phyloP scores from a whole-genome alignment of 768 basidiomycete species.

The Lentinula sp. region DNA sequence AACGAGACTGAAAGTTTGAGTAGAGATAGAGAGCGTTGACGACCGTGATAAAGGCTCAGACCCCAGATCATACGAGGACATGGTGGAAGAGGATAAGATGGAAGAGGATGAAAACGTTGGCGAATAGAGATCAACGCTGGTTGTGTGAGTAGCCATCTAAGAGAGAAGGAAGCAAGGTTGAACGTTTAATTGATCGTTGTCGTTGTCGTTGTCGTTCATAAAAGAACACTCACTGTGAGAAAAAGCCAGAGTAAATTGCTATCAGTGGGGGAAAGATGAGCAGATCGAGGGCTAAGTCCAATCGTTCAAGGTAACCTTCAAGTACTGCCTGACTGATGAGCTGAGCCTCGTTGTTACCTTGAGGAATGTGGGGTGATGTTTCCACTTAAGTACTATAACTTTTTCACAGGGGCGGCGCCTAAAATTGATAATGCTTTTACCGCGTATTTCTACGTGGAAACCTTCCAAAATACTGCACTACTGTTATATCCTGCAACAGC shows the following conservation, averaged over 20 bases:
- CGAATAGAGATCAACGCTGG: slow-evolving; percentile 7
- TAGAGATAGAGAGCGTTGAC: slow-evolving; percentile 11
- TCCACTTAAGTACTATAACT: neutral
- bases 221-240: slow-evolving; percentile 8
- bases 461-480: slow-evolving; percentile 70
- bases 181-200: neutral
- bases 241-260: slow-evolving; percentile 10
- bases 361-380: neutral
- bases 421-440: neutral
- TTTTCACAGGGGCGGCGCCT: neutral
- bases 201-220: no score
- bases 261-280: slow-evolving; percentile 7
- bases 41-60: slow-evolving; percentile 15
- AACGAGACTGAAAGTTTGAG: slow-evolving; percentile 16
- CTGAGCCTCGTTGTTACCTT: slow-evolving; percentile 3
- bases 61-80: slow-evolving; percentile 18
- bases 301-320: slow-evolving; percentile 15
- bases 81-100: slow-evolving; percentile 16
- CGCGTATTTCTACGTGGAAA: slow-evolving; percentile 15
- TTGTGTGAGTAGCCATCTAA: neutral
- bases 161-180: neutral
- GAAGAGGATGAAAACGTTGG: slow-evolving; percentile 17
- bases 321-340: neutral
- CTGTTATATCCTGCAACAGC: slow-evolving; percentile 57
- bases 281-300: slow-evolving; percentile 21